phyloP scores from a whole-genome alignment of 164 flowering plant genomes.

The Annona cherimola region DNA sequence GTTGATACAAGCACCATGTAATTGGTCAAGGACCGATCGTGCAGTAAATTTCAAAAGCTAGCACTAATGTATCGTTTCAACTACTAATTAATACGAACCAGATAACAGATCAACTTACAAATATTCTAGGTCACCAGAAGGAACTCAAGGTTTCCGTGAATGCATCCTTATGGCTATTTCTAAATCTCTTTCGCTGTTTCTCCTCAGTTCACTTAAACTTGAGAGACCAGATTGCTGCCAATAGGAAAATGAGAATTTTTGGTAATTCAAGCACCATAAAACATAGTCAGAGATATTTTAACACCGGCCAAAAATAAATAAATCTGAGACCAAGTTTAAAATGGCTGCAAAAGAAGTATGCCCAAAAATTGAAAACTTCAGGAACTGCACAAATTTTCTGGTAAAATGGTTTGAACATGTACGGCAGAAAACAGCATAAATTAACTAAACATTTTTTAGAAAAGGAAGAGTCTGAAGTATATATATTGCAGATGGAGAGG shows the following conservation, averaged over 20 bases:
- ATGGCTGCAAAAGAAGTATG: background rate
- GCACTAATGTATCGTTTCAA: background rate
- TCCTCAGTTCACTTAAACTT: slow-evolving; percentile 56
- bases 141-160: slow-evolving; percentile 22
- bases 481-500: background rate
- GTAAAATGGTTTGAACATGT: too few species aligned
- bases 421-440: too few species aligned
- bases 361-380: background rate
- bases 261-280: background rate
- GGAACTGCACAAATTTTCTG: background rate
- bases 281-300: too few species aligned
- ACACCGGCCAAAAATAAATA: background rate
- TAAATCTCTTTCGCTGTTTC: slow-evolving; percentile 60
- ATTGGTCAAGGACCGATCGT: background rate
- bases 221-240: slow-evolving; percentile 55
- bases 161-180: slow-evolving; percentile 35
- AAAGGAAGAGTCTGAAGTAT: background rate
- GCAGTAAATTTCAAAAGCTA: background rate
- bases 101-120: slow-evolving; percentile 4
- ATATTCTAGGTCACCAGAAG: slow-evolving; percentile 9
- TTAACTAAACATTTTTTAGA: too few species aligned
- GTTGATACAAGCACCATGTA: slow-evolving; percentile 1
- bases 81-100: slow-evolving; percentile 1
- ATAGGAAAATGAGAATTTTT: background rate
- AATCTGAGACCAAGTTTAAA: background rate